Percentiles rank a stretch among this genome's conserved stretches.
Evolutionary conservation across 441 rosid species (phyloP).

Genomic region (Croton setiger): DNA sequence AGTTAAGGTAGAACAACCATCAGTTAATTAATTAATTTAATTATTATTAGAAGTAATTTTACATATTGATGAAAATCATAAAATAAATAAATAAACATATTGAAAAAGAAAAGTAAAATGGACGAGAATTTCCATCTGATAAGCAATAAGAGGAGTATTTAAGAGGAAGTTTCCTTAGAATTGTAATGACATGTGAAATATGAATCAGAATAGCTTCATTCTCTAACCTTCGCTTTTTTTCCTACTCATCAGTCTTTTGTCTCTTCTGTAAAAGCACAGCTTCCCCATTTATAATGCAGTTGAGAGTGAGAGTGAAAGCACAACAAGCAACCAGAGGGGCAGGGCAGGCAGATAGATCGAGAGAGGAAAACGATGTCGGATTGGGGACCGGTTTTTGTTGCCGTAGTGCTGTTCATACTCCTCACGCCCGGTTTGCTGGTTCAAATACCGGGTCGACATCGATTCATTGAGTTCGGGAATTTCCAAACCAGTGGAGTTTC

Average conservation of each 20-base stretch:
- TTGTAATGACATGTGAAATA: conserved; percentile 2
- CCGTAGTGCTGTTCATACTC: conserved; percentile 62
- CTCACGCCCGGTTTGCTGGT: conserved; percentile 80
- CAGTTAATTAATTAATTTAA: too few relatives aligned
- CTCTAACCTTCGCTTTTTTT: conserved; percentile 34
- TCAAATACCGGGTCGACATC: conserved; percentile 64
- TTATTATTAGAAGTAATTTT: too few relatives aligned
- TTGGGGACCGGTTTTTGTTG: conserved; percentile 78
- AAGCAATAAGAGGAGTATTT: too few relatives aligned
- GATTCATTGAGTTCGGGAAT: conserved; percentile 71
- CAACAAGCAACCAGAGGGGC: too few relatives aligned
- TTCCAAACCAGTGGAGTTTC: conserved; percentile 91
- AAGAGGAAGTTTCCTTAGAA: conserved; percentile 20
- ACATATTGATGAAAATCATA: too few relatives aligned
- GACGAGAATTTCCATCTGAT: too few relatives aligned
- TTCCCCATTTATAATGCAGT: conserved; percentile 9
- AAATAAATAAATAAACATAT: too few relatives aligned
- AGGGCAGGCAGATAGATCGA: too few relatives aligned
- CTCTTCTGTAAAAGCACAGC: conserved; percentile 31
- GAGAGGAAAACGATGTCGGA: conserved; percentile 41
- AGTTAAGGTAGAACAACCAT: too few relatives aligned
- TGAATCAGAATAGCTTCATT: conserved; percentile 38
- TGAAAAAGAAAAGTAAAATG: too few relatives aligned
- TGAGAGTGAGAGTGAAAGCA: neutral
- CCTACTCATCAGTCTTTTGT: conserved; percentile 32